These are phyloP conservation scores for Grifola frondosa DNA, from an alignment of 1,284 basidiomycete genomes.

Conservation along the genomic window DNA sequence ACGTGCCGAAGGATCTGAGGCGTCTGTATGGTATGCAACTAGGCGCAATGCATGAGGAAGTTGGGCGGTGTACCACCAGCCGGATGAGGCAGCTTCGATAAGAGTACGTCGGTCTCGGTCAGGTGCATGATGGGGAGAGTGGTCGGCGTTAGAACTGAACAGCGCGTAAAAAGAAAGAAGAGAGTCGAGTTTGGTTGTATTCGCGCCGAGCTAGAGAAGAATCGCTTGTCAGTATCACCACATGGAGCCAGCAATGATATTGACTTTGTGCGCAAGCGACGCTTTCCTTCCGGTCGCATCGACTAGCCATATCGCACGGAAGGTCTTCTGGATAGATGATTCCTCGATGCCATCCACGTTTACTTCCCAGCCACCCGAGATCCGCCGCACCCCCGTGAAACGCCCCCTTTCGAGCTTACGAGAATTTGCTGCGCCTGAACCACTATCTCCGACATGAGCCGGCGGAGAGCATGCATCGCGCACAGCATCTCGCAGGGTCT, in stretches of 20 bases:
- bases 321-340: conserved; percentile 1
- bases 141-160: conserved; percentile 19
- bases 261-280: conserved; percentile 32
- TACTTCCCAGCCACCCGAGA: conserved; percentile 1
- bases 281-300: conserved; percentile 38
- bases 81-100: conserved; percentile 33
- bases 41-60: conserved; percentile 29
- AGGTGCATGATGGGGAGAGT: neutral
- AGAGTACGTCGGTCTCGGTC: conserved; percentile 34
- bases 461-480: conserved; percentile 4
- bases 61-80: conserved; percentile 38
- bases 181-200: conserved; percentile 23
- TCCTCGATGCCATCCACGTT: neutral
- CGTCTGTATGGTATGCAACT: conserved; percentile 35
- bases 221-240: neutral
- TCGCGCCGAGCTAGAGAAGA: conserved; percentile 28
- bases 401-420: conserved; percentile 12
- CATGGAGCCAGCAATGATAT: no score
- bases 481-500: conserved; percentile 26
- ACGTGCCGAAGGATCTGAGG: conserved; percentile 27
- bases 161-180: conserved; percentile 35
- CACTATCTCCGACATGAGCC: no score
- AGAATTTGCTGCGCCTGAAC: no score
- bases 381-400: conserved; percentile 6
- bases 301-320: conserved; percentile 31